A percentile compares a stretch with the other conserved stretches of the same genome.
phyloP scores from a whole-genome alignment of 2,329 filamentous ascomycete genomes.

The Nothopassalora personata region DNA sequence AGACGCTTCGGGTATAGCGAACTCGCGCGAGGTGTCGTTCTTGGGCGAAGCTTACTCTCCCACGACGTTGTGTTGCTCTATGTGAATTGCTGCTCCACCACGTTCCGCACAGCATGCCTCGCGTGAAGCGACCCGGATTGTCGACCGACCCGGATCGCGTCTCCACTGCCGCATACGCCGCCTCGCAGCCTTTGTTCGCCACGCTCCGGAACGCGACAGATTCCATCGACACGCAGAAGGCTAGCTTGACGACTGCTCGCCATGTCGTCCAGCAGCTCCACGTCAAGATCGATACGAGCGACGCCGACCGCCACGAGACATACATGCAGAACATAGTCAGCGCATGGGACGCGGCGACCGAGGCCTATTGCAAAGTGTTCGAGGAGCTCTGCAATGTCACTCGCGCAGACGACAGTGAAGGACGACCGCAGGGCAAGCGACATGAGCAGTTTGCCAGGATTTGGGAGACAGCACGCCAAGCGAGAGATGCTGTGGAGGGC shows the following conservation, averaged over 20 bases:
- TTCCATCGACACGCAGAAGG: conserved; percentile 18
- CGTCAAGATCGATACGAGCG: conserved; percentile 21
- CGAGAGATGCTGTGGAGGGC: conserved; percentile 15
- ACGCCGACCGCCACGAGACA: conserved; percentile 16
- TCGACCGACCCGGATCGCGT: conserved; percentile 7
- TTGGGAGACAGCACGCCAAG: conserved; percentile 18
- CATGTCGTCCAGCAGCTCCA: conserved; percentile 28
- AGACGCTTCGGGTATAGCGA: too few relatives aligned
- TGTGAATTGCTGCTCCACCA: neutral
- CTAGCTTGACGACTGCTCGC: conserved; percentile 22
- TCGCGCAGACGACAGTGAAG: conserved; percentile 23
- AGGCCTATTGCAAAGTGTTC: conserved; percentile 27
- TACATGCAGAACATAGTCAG: conserved; percentile 27
- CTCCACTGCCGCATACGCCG: conserved; percentile 25
- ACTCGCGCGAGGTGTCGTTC: too few relatives aligned
- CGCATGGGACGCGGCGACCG: conserved; percentile 27
- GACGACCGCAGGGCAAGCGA: conserved; percentile 16
- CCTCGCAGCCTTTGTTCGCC: conserved; percentile 29
- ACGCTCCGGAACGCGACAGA: conserved; percentile 22
- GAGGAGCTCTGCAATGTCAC: conserved; percentile 23
- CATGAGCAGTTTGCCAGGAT: conserved; percentile 24
- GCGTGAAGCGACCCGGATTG: conserved; percentile 13
- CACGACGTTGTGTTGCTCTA: neutral
- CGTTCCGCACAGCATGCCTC: conserved; percentile 13
- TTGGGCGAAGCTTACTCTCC: too few relatives aligned